These are phyloP conservation scores for Russula vinacea DNA, from an alignment of 768 basidiomycete species.

Conservation along the genomic window DNA sequence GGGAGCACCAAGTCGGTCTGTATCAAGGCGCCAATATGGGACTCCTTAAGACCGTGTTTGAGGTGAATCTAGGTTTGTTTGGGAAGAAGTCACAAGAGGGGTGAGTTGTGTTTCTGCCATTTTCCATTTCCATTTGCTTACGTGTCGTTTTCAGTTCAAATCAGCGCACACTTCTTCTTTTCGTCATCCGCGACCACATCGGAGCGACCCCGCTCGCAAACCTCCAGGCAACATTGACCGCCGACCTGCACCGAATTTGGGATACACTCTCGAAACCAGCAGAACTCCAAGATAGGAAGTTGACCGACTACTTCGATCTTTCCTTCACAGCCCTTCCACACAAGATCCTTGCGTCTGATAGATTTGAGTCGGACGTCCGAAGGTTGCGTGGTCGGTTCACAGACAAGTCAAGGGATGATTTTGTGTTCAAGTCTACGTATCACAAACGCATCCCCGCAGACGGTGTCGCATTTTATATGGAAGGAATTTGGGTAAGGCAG, in stretches of 20 bases:
- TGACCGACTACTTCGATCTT: conserved; percentile 96
- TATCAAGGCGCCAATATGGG: conserved; percentile 99
- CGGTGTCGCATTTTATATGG: conserved; percentile 96
- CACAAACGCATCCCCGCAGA: conserved; percentile 98
- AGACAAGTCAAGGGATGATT: conserved; percentile 62
- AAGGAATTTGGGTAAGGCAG: conserved; percentile 86
- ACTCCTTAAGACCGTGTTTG: conserved; percentile 95
- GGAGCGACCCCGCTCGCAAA: conserved; percentile 89
- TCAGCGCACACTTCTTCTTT: conserved; percentile 92
- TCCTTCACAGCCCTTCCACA: conserved; percentile 91
- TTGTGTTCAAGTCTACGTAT: conserved; percentile 87
- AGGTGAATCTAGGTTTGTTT: conserved; percentile 94
- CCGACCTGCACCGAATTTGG: conserved; percentile 91
- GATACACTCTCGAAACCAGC: conserved; percentile 84
- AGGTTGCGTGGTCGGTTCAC: conserved; percentile 74
- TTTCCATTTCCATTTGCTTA: not conserved
- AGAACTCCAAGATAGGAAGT: conserved; percentile 68
- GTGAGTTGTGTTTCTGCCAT: conserved; percentile 32
- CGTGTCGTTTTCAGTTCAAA: conserved; percentile 42
- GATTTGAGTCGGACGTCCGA: conserved; percentile 78
- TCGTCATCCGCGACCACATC: conserved; percentile 97
- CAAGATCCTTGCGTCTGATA: conserved; percentile 86
- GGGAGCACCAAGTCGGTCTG: conserved; percentile 98
- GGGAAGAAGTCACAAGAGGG: conserved; percentile 69
- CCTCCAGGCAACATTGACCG: conserved; percentile 79